phyloP scores from a whole-genome alignment of 169 alveolate genomes.

The Perkinsus olseni region DNA sequence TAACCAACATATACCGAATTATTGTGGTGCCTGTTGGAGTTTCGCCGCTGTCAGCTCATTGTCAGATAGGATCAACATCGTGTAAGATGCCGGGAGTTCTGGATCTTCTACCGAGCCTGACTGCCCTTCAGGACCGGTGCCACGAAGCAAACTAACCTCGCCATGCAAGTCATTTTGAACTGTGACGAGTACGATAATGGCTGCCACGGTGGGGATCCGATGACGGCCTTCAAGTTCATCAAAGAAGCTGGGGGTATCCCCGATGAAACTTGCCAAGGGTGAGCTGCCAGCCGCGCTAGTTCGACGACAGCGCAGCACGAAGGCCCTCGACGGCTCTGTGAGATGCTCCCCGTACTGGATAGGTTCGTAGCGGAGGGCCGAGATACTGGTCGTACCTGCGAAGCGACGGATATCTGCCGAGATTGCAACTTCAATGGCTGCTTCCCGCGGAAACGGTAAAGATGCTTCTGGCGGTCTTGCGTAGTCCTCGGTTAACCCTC shows the following conservation, averaged over 20 bases:
- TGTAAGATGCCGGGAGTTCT: not conserved
- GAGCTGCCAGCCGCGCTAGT: too few species aligned
- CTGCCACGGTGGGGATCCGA: conserved; percentile 60
- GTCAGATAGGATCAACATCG: conserved; percentile 54
- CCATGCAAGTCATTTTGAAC: conserved; percentile 45
- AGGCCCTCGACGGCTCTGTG: too few species aligned
- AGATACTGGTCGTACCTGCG: conserved; percentile 31
- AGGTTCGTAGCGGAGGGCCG: conserved; percentile 21
- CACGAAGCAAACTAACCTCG: conserved; percentile 34
- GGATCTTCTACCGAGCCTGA: not conserved
- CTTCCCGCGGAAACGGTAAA: conserved; percentile 38
- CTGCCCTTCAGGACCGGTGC: conserved; percentile 17
- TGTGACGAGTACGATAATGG: conserved; percentile 53
- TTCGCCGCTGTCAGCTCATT: conserved; percentile 51
- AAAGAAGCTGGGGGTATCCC: conserved; percentile 44
- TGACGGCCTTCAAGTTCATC: conserved; percentile 47
- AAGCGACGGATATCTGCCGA: conserved; percentile 38
- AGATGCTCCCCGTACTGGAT: not conserved
- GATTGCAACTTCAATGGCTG: conserved; percentile 36
- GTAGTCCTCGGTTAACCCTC: too few species aligned
- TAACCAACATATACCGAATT: conserved; percentile 47
- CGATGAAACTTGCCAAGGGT: conserved; percentile 51
- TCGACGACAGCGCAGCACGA: too few species aligned
- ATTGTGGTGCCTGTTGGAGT: conserved; percentile 66
- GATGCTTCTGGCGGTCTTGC: too few species aligned